Base-by-base conservation (phyloP, 768 basidiomycete genomes). In the Termitomyces sp. region DNA sequence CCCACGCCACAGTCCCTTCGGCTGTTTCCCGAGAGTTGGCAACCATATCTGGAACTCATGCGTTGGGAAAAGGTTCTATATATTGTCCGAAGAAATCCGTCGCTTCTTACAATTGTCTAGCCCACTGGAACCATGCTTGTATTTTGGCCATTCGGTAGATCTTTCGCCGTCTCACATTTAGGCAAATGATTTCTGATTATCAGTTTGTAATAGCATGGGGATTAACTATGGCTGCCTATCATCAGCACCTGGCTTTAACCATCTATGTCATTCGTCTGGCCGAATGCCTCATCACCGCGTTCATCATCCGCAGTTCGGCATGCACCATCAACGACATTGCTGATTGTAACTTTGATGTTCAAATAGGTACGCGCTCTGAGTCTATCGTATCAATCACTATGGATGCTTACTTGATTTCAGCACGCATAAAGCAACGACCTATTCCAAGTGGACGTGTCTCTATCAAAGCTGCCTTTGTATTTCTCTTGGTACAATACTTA, bases 311-410 rank as follows among this genome's bases (percentile, higher is more conserved):
- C 16, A 42, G 42, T n/a, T 18, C 42, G 42, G 42, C 42, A n/a
- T 42, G 42, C 18, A 42, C 42, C 18, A 42, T 42, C 42, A 62
- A 68, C 40, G 69, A 70, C 49, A 66, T 69, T 9, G 35, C 53
- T 1, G 68, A 69, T 45, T 58, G 63, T 7, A 38, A 68, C 7
- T 50, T 68, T n/a, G 68, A 69, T 18, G 33, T 32, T 18, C 55
- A 65, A 61, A 64, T 69, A 36, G 63, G 68, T 67, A 40, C 11
- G 65, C 15, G 9, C n/a, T 12, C 9, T 24, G 22, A 28, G 15
- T 12, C 44, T 7, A n/a, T 7, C 3, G 18, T 42, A 36, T 22
- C 3, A 38, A 18, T 22, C 45, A 1, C 18, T 3, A 36, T 15
- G 13, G 32, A 20, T 32, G 18, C 4, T 2, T 3, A 20, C 38